A percentile compares a stretch with the other conserved stretches of the same genome.
Conservation (phyloP, 192 early-diverging fungal genomes). For the Coemansia asiatica region DNA sequence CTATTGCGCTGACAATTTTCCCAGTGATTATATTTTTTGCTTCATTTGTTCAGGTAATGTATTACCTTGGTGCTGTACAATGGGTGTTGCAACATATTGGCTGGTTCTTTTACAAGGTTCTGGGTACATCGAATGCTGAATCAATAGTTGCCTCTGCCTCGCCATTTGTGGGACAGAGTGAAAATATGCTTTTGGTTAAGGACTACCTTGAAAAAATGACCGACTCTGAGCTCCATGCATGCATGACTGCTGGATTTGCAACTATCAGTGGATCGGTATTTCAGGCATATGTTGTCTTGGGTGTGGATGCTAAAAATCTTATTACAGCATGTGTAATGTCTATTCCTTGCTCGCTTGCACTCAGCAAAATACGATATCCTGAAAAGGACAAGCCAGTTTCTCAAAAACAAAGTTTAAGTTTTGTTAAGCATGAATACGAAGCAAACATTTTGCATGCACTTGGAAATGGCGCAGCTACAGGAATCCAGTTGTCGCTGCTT, state of each 20-base stretch:
- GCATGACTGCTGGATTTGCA: conserved; percentile 88
- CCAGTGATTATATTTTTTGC: conserved; percentile 90
- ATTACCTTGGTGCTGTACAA: conserved; percentile 82
- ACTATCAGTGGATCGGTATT: conserved; percentile 85
- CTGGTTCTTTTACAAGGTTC: conserved; percentile 61
- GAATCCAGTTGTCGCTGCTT: conserved; percentile 71
- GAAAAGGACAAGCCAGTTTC: conserved; percentile 76
- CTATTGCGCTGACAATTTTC: conserved; percentile 67
- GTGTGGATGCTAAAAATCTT: conserved; percentile 63
- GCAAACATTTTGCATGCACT: conserved; percentile 78
- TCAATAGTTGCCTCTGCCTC: conserved; percentile 81
- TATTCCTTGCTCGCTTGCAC: conserved; percentile 77
- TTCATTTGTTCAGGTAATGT: conserved; percentile 77
- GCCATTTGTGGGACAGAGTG: conserved; percentile 81
- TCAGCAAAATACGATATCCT: conserved; percentile 83
- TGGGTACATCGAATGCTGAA: conserved; percentile 79
- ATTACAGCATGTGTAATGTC: conserved; percentile 91
- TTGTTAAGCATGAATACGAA: conserved; percentile 63
- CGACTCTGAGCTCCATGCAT: conserved; percentile 78
- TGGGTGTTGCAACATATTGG: conserved; percentile 71
- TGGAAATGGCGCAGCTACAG: conserved; percentile 79
- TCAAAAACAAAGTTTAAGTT: conserved; percentile 58
- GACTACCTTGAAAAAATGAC: conserved; percentile 85
- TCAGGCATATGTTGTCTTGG: conserved; percentile 70
- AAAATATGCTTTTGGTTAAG: conserved; percentile 77